Base-by-base conservation (phyloP, 2,329 filamentous ascomycete species). In the Simplicillium aogashimaense region DNA sequence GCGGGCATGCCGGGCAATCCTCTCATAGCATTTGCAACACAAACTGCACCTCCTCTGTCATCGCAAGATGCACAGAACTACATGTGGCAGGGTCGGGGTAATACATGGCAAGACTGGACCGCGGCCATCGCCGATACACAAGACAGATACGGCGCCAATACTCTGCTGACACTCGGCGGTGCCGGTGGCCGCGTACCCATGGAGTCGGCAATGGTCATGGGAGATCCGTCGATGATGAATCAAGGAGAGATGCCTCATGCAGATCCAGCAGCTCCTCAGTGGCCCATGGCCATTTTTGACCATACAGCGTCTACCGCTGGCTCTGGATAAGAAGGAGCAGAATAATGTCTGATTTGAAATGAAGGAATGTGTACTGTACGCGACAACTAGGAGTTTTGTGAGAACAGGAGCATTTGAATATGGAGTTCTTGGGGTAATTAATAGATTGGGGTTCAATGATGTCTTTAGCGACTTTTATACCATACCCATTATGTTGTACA, bases 31-130 rank as follows among this genome's bases (percentile, higher is more conserved):
- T 70, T 67, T 36, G 58, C 57, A 3, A 58, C 63, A 2, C 61
- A 66, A 41, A 50, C 63, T 3, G 51, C 58, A 4, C 64, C 63
- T 36, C 56, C 55, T n/a, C 49, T 57, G n/a, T 39, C 47, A n/a
- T 33, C 47, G 7, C 49, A 54, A 25, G 44, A 51, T 7, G 35
- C 47, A 1, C 39, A 53, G 5, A 55, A 58, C n/a, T 52, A 54
- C 43, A 53, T 60, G 46, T 64, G 54, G 59, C 54, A 54, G 29
- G 45, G 46, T 10, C 52, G 57, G 3, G 61, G 59, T 7, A 74
- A 67, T 44, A 61, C 68, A 0, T 76, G 72, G 72, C 64, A 71
- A 13, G 67, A 74, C 53, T 76, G 72, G 72, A 68, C 70, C 8
- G 61, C 65, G 1, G 68, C 70, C 39, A 67, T 76, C 20, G 62